These are phyloP conservation scores for Serendipita indica DNA, from an alignment of 768 basidiomycete species.

Conservation along the genomic window DNA sequence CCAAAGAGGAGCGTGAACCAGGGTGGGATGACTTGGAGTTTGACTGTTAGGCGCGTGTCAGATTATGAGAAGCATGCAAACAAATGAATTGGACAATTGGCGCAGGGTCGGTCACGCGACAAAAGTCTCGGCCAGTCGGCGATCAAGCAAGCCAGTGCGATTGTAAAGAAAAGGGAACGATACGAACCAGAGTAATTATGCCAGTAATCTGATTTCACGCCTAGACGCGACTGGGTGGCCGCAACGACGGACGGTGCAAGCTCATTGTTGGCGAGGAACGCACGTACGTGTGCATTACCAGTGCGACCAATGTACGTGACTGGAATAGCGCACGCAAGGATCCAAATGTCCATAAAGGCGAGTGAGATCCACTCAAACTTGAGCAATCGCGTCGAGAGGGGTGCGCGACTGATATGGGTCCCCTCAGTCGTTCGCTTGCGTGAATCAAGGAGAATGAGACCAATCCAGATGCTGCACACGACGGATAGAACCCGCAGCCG, in stretches of 20 bases:
- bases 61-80: conserved; percentile 8
- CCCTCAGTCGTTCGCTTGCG: conserved; percentile 10
- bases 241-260: conserved; percentile 28
- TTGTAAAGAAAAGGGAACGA: not conserved
- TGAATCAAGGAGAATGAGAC: conserved; percentile 17
- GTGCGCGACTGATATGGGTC: conserved; percentile 10
- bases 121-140: not conserved
- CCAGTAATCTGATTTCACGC: conserved; percentile 30
- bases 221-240: conserved; percentile 24
- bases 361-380: conserved; percentile 26
- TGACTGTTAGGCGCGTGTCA: conserved; percentile 28
- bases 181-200: conserved; percentile 35
- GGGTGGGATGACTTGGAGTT: conserved; percentile 34
- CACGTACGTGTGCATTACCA: conserved; percentile 31
- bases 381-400: conserved; percentile 20
- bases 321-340: conserved; percentile 36
- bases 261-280: conserved; percentile 25
- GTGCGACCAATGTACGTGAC: conserved; percentile 34
- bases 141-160: not conserved
- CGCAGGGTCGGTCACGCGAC: too few relatives aligned
- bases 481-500: conserved; percentile 24
- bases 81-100: not conserved
- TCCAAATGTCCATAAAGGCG: conserved; percentile 30
- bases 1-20: conserved; percentile 37
- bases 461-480: conserved; percentile 20